phyloP scores from a whole-genome alignment of 1,284 basidiomycete species.

The Trametes polyzona region DNA sequence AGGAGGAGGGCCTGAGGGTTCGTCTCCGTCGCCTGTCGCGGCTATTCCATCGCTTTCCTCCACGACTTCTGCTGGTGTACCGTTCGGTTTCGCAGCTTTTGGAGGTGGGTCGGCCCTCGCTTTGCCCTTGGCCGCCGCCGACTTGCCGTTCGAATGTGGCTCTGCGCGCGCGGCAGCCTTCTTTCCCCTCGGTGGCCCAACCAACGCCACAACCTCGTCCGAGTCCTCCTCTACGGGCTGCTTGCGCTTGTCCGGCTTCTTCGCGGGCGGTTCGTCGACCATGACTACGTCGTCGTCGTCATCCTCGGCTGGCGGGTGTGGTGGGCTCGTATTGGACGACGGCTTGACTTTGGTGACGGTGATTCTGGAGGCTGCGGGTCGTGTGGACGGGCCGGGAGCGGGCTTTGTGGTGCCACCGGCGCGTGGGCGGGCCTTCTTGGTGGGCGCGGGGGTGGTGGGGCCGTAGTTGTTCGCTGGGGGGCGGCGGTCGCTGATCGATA shows the following conservation, averaged over 20 bases:
- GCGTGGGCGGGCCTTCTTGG: constrained; percentile 26
- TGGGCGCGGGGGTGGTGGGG: constrained; percentile 34
- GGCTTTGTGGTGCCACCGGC: constrained; percentile 20
- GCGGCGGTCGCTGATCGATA: constrained; percentile 19
- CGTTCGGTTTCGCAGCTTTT: constrained; percentile 2
- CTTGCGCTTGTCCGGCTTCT: constrained; percentile 15
- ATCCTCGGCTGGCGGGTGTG: constrained; percentile 20
- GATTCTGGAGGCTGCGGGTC: constrained; percentile 8
- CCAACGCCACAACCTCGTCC: constrained; percentile 18
- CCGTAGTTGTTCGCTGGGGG: constrained; percentile 24
- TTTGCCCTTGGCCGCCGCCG: constrained; percentile 32
- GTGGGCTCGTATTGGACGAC: neutral
- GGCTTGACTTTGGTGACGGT: constrained; percentile 5
- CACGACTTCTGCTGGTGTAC: constrained; percentile 5
- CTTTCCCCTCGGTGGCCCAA: constrained; percentile 21
- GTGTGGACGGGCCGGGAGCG: constrained; percentile 31
- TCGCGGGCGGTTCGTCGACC: constrained; percentile 14
- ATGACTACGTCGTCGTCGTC: constrained; percentile 17
- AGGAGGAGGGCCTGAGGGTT: constrained; percentile 10
- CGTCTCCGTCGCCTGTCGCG: constrained; percentile 21
- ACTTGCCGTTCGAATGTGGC: constrained; percentile 21
- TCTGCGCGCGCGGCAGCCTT: constrained; percentile 16
- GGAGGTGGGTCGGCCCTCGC: constrained; percentile 23
- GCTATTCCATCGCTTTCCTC: constrained; percentile 16
- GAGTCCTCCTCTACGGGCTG: no score